Evolutionary conservation across 805 yeast species (phyloP), one percentile per base, ranked within the genome.

Genomic region (Candida saitoana): DNA sequence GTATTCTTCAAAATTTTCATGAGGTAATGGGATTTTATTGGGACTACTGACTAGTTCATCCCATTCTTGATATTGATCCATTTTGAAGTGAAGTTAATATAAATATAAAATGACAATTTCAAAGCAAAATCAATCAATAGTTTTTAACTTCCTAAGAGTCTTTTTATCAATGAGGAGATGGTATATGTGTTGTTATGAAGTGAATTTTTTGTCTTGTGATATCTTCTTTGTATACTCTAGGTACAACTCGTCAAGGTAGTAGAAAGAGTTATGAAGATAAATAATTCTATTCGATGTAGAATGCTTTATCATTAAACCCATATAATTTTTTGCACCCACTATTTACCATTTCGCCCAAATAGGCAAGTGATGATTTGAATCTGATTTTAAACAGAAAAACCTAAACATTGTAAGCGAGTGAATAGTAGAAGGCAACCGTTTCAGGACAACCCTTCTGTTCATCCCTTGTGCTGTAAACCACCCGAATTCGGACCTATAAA

Each of bases 1-100:
- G 49, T 71, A 74, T 37, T 73, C 69, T 25, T 75, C 67, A 50
- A 80, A 73, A 44, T 75, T 76, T 40, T 80, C 82, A 42, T 73
- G 75, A 1, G 82, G 82, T 33, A 75, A 55, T 2, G 80, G 76
- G 5, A 73, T 57, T 7, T 70, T 57, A 38, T 62, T 63, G 52
- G 37, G 49, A 45, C 58, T 50, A 11, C 7, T 29, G 5, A 29
- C 32, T 34, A 55, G 49, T 19, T 60, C 69, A 19, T 63, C 63
- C 60, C 71, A 65, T 18, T 59, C 47, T 18, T 47, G 44, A 36
- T 52, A 57, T 36, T 52, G 55, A 34, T 57, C 54, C 64, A 58
- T 55, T 34, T 9, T 40, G 31, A 18, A 34, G 11, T 22, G 27
- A 7, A n/a, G n/a, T n/a, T n/a, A n/a, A n/a, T n/a, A n/a, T n/a